phyloP scores from a whole-genome alignment of 495 filamentous ascomycete species.

The Lasiosphaeria hispida region DNA sequence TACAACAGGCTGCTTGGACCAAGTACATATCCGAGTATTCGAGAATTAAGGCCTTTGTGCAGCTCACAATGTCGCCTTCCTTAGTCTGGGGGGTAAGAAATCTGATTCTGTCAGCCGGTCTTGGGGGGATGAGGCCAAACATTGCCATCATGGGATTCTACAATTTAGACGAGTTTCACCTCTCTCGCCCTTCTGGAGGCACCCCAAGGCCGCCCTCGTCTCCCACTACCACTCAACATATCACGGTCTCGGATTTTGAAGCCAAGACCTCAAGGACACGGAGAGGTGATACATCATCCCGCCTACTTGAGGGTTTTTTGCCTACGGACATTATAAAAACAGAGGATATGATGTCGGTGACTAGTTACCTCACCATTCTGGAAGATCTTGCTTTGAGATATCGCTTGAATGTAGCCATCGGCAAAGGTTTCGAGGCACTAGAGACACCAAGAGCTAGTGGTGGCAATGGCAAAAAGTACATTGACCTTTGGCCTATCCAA shows the following conservation, averaged over 20 bases:
- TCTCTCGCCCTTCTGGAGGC: slow-evolving; percentile 38
- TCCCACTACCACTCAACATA: slow-evolving; percentile 21
- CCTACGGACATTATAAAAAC: slow-evolving; percentile 60
- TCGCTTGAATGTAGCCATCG: slow-evolving; percentile 82
- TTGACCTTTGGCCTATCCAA: slow-evolving; percentile 87
- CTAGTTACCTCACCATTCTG: slow-evolving; percentile 76
- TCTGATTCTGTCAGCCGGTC: slow-evolving; percentile 73
- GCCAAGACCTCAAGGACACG: slow-evolving; percentile 26
- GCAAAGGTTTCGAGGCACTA: slow-evolving; percentile 75
- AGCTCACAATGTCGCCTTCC: slow-evolving; percentile 75
- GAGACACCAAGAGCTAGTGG: slow-evolving; percentile 63
- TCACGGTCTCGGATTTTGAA: slow-evolving; percentile 14
- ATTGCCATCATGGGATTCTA: slow-evolving; percentile 76
- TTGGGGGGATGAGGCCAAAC: slow-evolving; percentile 90
- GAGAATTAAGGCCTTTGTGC: slow-evolving; percentile 87
- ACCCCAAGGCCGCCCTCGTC: slow-evolving; percentile 33
- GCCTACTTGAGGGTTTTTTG: slow-evolving; percentile 48
- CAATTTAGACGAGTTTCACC: slow-evolving; percentile 69
- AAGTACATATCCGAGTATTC: slow-evolving; percentile 78
- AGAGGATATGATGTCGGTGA: slow-evolving; percentile 61
- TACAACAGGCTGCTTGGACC: slow-evolving; percentile 78
- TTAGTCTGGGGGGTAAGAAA: slow-evolving; percentile 87
- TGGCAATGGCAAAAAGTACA: slow-evolving; percentile 67
- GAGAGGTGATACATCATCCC: slow-evolving; percentile 45
- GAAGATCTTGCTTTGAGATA: slow-evolving; percentile 77